Base-by-base conservation (phyloP, 2,329 filamentous ascomycete species). In the Cordyceps militaris region DNA sequence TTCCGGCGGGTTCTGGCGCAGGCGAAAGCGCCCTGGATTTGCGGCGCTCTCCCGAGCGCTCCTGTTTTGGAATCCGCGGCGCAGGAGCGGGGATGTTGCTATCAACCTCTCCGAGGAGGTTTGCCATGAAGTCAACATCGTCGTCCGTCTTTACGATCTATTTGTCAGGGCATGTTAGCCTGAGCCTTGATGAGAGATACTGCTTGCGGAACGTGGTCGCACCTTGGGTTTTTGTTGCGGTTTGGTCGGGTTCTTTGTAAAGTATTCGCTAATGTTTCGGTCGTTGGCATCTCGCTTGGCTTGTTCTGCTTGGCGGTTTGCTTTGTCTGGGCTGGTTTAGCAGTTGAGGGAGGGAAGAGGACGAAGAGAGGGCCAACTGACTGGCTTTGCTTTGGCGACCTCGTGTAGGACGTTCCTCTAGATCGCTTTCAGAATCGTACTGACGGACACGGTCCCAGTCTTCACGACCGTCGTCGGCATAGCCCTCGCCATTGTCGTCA, bases 401-500 rank as follows among this genome's bases (percentile, higher is more conserved):
- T 47, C 76, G 76, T 5, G 68, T 64, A 4, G 72, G 69, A 52
- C 65, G 56, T 9, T 73, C 68, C 11, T 69, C 64, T 3, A 65
- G 66, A 43, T 95, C 90, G 61, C 85, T 92, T 60, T 94, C 91
- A 36, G 86, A 88, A 61, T 87, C 81, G 70, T 87, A 83, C 62
- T 81, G 78, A 60, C 79, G 79, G 63, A 87, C 80, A 65, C 88
- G 83, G 72, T 93, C 86, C 92, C 93, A 93, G 66, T 97, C 94
- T 74, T 96, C 92, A 57, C 94, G 87, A 60, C 94, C 94, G 69
- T 97, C 94, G 70, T 97, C 93, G 63, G 91, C 93, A 68, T 99
- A 99, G 38, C 94, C 93, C 70, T 93, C 91, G 67, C 93, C 93
- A 76, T 97, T 96, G 75, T 99, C 94, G 76, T 97, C 94, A 60